phyloP scores from a whole-genome alignment of 1,139 yeast genomes.

The Suhomyces terraborum region DNA sequence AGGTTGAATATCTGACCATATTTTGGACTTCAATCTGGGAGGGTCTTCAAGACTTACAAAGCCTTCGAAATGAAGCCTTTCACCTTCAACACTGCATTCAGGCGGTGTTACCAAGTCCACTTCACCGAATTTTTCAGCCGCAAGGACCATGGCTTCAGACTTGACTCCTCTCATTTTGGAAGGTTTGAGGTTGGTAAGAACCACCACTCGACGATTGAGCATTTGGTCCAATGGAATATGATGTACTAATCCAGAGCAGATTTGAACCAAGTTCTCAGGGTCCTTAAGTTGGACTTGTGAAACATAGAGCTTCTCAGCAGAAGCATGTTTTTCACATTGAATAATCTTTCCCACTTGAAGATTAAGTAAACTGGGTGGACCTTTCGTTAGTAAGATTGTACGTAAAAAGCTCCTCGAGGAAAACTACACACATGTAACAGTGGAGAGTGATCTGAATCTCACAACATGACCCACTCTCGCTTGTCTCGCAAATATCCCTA shows the following conservation, averaged over 20 bases:
- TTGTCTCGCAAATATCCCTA: no score
- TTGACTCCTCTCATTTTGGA: constrained; percentile 88
- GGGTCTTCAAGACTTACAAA: constrained; percentile 21
- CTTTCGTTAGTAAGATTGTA: constrained; percentile 16
- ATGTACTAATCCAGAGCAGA: constrained; percentile 64
- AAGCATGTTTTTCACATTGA: constrained; percentile 46
- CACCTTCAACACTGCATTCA: constrained; percentile 27
- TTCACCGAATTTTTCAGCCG: constrained; percentile 35
- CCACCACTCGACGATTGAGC: constrained; percentile 80
- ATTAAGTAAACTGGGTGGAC: constrained; percentile 27
- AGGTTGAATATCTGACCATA: constrained; percentile 36
- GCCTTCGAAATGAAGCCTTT: constrained; percentile 30
- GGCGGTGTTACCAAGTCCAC: constrained; percentile 33
- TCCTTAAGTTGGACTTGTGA: constrained; percentile 40
- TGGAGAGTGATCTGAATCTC: not conserved
- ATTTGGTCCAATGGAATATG: constrained; percentile 76
- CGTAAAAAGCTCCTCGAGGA: not conserved
- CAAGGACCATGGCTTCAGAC: constrained; percentile 62
- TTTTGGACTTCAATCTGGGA: constrained; percentile 34
- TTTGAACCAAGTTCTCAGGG: constrained; percentile 34
- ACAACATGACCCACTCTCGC: not conserved
- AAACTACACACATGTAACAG: not conserved
- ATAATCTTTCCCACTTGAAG: constrained; percentile 50
- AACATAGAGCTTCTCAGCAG: constrained; percentile 57
- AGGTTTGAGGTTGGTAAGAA: constrained; percentile 86